Percentiles rank a stretch among this genome's conserved stretches.
Evolutionary conservation across 306 rosid genomes (phyloP).

Genomic region (Hippophae gyantsensis): DNA sequence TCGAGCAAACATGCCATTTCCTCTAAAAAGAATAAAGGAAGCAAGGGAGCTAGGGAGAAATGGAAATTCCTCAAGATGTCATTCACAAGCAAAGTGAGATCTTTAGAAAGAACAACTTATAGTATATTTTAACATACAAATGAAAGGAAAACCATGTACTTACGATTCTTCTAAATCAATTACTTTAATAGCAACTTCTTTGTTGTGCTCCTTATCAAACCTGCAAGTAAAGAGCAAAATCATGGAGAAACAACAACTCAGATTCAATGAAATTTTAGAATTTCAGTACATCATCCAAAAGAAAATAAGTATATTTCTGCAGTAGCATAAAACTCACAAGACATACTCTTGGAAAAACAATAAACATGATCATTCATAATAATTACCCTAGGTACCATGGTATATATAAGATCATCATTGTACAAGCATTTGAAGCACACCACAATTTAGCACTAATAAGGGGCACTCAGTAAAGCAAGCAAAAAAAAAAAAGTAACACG

Average conservation of each 20-base stretch:
- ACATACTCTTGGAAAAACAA: too few relatives aligned
- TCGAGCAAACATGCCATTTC: too few relatives aligned
- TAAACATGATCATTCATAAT: too few relatives aligned
- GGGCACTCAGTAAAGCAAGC: too few relatives aligned
- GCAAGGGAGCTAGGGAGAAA: background rate
- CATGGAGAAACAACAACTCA: background rate
- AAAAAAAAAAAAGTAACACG: too few relatives aligned
- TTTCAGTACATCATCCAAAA: background rate
- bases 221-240: constrained; percentile 39
- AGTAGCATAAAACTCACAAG: background rate
- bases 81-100: background rate
- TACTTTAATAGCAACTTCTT: constrained; percentile 90
- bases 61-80: background rate
- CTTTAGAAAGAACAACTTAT: background rate
- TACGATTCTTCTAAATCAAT: constrained; percentile 99
- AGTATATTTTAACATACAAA: background rate
- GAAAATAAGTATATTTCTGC: background rate
- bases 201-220: constrained; percentile 86
- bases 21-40: background rate
- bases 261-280: constrained; percentile 5
- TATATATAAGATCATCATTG: too few relatives aligned
- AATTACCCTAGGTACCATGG: too few relatives aligned
- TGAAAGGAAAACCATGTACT: constrained; percentile 29
- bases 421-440: too few relatives aligned
- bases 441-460: too few relatives aligned